Conservation (phyloP, 1,284 basidiomycete species). For the Rhodotorula sp. region DNA sequence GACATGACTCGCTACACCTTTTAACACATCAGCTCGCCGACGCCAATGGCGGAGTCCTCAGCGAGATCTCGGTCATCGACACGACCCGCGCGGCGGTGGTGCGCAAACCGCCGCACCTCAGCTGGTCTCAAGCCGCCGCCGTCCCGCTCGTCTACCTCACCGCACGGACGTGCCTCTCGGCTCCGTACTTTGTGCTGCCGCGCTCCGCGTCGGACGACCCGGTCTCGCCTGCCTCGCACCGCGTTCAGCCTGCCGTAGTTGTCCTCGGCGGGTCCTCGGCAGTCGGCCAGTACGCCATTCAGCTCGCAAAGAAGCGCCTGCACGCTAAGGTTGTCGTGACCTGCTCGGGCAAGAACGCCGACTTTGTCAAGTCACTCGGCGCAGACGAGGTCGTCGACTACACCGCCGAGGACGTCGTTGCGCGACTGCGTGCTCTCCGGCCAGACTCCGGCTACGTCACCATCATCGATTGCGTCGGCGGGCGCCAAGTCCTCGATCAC, state of each 20-base stretch:
- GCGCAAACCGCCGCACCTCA: constrained; percentile 57
- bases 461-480: constrained; percentile 49
- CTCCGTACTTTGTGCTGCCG: constrained; percentile 38
- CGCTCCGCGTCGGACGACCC: constrained; percentile 38
- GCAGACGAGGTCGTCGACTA: constrained; percentile 64
- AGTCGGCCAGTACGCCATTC: constrained; percentile 65
- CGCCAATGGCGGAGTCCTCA: constrained; percentile 35
- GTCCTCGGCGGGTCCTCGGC: constrained; percentile 67
- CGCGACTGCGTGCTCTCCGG: constrained; percentile 53
- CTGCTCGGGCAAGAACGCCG: constrained; percentile 60
- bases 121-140: constrained; percentile 61
- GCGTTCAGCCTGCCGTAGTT: constrained; percentile 53
- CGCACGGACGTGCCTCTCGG: constrained; percentile 60
- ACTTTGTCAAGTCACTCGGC: constrained; percentile 55
- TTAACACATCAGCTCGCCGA: constrained; percentile 14
- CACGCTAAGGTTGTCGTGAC: constrained; percentile 62
- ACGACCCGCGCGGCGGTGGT: constrained; percentile 48
- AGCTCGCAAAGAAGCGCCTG: constrained; percentile 61
- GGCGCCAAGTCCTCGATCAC: constrained; percentile 43
- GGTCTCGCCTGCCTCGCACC: constrained; percentile 56
- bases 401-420: constrained; percentile 56
- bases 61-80: constrained; percentile 49
- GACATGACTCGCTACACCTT: too few species aligned
- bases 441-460: constrained; percentile 48
- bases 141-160: constrained; percentile 62